Evolutionary conservation across 345 rosid species (phyloP), one percentile per base, ranked within the genome.

Genomic region (Populus davidiana): DNA sequence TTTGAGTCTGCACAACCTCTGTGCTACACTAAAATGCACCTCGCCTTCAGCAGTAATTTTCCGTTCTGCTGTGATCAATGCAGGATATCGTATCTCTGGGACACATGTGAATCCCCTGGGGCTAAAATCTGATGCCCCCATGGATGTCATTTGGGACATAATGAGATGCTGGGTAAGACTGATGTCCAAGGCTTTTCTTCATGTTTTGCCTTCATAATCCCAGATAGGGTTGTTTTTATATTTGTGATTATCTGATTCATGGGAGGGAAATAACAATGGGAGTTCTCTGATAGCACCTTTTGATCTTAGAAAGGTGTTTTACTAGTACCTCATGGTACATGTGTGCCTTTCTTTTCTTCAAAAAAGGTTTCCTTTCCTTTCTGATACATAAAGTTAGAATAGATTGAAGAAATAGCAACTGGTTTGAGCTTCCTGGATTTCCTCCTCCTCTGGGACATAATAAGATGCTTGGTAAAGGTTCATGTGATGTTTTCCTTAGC

Each of bases 151-250:
- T 71, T 96, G 99, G 97, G 98, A 96, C 85, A 96, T 94, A 69
- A 94, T 96, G 99, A 97, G 99, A 62, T 91, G 97, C 89, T 96
- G 99, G 97, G 99, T 96, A 89, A 87, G 71, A 76, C 70, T 80
- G 13, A 23, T 72, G 33, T 75, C 75, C 41, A 63, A 35, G 59
- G 11, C 31, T 38, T 8, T 67, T 33, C 27, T 67, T 43, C 76
- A n/a, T 50, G 44, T 25, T 47, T 50, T 54, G 56, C 63, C 63
- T 10, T 56, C 63, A 56, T 56, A 56, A 8, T 56, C 63, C 29
- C 29, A n/a, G 11, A 56, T 11, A 56, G 4, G 12, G 29, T n/a
- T 9, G 63, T 9, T n/a, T 56, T 44, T 44, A 9, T 4, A 4
- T 56, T 56, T 56, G 29, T 9, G 63, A 56, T 56, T 56, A 21